Conservation (phyloP, 495 filamentous ascomycete species). For the Xylaria cubensis region DNA sequence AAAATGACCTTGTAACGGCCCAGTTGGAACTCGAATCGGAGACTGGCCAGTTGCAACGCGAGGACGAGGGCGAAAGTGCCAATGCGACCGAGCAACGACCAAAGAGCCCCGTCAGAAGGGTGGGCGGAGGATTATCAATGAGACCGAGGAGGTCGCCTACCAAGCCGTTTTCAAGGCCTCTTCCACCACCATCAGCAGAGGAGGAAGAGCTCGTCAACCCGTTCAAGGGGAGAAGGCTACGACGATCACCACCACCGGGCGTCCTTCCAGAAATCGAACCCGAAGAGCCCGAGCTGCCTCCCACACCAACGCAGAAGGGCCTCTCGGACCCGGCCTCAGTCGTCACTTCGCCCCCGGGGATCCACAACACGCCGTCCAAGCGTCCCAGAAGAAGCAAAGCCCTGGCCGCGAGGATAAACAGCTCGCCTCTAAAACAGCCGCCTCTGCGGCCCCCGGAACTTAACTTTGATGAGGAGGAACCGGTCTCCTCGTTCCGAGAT, state of each 20-base stretch:
- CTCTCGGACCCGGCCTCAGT: constrained; percentile 58
- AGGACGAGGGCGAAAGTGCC: not conserved
- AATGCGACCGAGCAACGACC: constrained; percentile 12
- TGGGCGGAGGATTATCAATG: constrained; percentile 34
- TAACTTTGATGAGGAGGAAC: constrained; percentile 23
- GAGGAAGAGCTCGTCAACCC: constrained; percentile 54
- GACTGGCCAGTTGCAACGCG: not conserved
- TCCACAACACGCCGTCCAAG: constrained; percentile 60
- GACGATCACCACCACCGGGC: constrained; percentile 45
- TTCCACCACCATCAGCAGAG: constrained; percentile 50
- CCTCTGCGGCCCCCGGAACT: constrained; percentile 37
- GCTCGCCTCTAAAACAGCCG: constrained; percentile 55
- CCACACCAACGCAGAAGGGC: constrained; percentile 68
- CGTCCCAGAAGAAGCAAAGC: constrained; percentile 47
- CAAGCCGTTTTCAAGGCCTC: constrained; percentile 45
- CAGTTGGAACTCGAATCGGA: constrained; percentile 22
- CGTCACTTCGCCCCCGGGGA: constrained; percentile 58
- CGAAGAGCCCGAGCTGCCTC: constrained; percentile 72
- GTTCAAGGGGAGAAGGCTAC: constrained; percentile 45
- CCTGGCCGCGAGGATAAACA: constrained; percentile 48
- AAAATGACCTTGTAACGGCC: not conserved
- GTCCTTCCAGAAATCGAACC: constrained; percentile 43
- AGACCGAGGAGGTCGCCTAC: constrained; percentile 39
- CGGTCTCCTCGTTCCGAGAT: constrained; percentile 24
- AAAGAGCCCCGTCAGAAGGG: constrained; percentile 31